Evolutionary conservation across 2,329 filamentous ascomycete species (phyloP).

Genomic region (Phaeosphaeria sp.): DNA sequence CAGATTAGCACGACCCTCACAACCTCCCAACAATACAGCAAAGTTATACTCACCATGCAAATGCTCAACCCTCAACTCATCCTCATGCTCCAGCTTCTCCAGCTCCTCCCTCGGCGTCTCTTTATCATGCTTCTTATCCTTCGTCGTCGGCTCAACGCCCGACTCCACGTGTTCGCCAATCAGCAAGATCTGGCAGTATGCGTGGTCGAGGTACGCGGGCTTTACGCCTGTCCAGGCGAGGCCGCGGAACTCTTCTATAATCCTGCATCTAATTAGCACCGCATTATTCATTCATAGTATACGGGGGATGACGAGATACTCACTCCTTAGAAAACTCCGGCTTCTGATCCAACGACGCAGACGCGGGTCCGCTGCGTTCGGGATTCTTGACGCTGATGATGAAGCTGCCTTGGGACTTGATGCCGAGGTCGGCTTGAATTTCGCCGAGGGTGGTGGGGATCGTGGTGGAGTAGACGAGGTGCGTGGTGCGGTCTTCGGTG

Average conservation of each 20-base stretch:
- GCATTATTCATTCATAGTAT: background rate
- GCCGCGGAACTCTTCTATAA: slow-evolving; percentile 74
- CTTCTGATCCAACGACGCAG: slow-evolving; percentile 66
- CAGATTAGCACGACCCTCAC: slow-evolving; percentile 5
- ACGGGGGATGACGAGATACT: slow-evolving; percentile 34
- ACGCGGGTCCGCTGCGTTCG: slow-evolving; percentile 68
- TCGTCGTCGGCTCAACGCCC: slow-evolving; percentile 63
- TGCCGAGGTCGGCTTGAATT: slow-evolving; percentile 76
- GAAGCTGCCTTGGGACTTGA: slow-evolving; percentile 76
- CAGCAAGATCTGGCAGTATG: slow-evolving; percentile 77
- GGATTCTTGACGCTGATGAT: slow-evolving; percentile 84
- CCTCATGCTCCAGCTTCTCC: slow-evolving; percentile 77
- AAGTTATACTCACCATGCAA: slow-evolving; percentile 59
- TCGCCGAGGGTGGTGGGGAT: slow-evolving; percentile 73
- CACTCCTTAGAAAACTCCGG: slow-evolving; percentile 76
- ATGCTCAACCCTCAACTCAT: slow-evolving; percentile 70
- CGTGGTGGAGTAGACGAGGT: slow-evolving; percentile 81
- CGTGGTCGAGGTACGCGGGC: slow-evolving; percentile 76
- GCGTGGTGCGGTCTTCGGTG: slow-evolving; percentile 70
- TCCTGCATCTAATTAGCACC: slow-evolving; percentile 49
- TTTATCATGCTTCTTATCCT: slow-evolving; percentile 63
- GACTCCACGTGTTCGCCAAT: slow-evolving; percentile 72
- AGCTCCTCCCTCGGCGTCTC: slow-evolving; percentile 74
- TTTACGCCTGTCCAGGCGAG: slow-evolving; percentile 77
- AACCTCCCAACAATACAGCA: background rate